A percentile compares a stretch with the other conserved stretches of the same genome.
Conservation (phyloP, 345 rosid genomes). For the Psidium guajava region DNA sequence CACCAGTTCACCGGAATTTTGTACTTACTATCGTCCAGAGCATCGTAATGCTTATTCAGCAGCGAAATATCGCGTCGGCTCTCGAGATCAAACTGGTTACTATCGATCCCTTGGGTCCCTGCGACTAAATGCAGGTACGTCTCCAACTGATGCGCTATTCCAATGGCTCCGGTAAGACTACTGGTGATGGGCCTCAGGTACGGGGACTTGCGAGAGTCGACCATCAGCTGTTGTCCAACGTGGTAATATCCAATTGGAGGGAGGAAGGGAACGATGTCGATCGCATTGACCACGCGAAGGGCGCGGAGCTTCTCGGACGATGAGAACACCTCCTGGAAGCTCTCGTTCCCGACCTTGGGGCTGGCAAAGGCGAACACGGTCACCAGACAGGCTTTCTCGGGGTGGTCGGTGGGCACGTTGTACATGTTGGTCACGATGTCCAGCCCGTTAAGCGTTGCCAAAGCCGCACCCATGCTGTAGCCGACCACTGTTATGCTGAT, state of each 20-base stretch:
- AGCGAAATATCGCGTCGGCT: constrained; percentile 35
- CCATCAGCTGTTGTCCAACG: constrained; percentile 47
- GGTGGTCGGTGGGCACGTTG: constrained; percentile 18
- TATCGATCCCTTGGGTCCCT: constrained; percentile 43
- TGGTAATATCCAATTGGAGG: constrained; percentile 47
- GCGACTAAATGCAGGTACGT: constrained; percentile 58
- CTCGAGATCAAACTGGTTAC: constrained; percentile 35
- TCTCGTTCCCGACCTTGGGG: constrained; percentile 51
- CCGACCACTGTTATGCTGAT: constrained; percentile 51
- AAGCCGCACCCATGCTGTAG: constrained; percentile 55
- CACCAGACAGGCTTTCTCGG: constrained; percentile 25
- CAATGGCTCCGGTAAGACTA: constrained; percentile 11
- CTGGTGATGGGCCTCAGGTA: constrained; percentile 18
- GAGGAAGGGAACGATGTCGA: constrained; percentile 48
- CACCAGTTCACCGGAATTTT: constrained; percentile 43
- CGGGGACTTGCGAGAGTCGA: constrained; percentile 46
- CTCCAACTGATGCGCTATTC: constrained; percentile 45
- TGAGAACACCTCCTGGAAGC: constrained; percentile 23
- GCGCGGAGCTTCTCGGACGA: constrained; percentile 32
- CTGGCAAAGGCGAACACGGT: constrained; percentile 44
- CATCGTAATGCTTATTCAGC: constrained; percentile 38
- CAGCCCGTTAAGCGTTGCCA: constrained; percentile 44
- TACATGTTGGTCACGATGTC: constrained; percentile 45
- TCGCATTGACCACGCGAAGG: constrained; percentile 32
- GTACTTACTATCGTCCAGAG: constrained; percentile 12